Evolutionary conservation across 441 rosid genomes (phyloP).

Genomic region (Eutrema salsugineum): DNA sequence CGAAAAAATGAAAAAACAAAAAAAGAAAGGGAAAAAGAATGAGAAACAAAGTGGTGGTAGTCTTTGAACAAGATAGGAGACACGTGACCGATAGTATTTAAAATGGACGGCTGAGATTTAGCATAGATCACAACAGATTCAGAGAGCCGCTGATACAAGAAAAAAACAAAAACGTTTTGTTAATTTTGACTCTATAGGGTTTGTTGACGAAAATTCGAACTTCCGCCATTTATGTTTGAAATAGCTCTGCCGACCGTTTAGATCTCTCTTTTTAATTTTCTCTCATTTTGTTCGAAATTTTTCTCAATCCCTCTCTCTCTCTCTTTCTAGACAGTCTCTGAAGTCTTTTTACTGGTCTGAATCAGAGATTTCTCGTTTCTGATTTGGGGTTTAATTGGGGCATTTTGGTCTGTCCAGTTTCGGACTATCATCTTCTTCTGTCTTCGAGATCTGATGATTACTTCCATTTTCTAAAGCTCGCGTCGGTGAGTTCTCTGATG

Average conservation of each 20-base stretch:
- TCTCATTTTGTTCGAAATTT: not conserved
- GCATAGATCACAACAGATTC: slow-evolving; percentile 12
- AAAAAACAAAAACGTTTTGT: slow-evolving; percentile 23
- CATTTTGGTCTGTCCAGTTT: slow-evolving; percentile 39
- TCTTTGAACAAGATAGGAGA: not conserved
- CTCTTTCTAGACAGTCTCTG: not conserved
- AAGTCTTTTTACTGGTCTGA: not conserved
- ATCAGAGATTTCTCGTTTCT: slow-evolving; percentile 33
- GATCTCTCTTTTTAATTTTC: slow-evolving; percentile 23
- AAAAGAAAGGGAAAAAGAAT: not conserved
- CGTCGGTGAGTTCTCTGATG: slow-evolving; percentile 34
- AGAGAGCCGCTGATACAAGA: slow-evolving; percentile 7
- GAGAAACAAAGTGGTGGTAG: too few relatives aligned
- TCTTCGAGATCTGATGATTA: slow-evolving; percentile 11
- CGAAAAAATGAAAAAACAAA: not conserved
- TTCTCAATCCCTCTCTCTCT: not conserved
- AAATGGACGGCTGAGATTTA: slow-evolving; percentile 41
- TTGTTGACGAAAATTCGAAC: not conserved
- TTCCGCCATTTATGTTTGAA: slow-evolving; percentile 68
- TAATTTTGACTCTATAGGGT: slow-evolving; percentile 42
- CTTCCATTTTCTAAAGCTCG: slow-evolving; percentile 30
- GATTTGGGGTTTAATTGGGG: slow-evolving; percentile 18
- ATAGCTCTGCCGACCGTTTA: slow-evolving; percentile 49
- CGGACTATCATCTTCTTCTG: not conserved
- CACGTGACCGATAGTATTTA: not conserved